These are phyloP conservation scores for Lentinula boryana DNA, from an alignment of 768 basidiomycete genomes.

Conservation along the genomic window DNA sequence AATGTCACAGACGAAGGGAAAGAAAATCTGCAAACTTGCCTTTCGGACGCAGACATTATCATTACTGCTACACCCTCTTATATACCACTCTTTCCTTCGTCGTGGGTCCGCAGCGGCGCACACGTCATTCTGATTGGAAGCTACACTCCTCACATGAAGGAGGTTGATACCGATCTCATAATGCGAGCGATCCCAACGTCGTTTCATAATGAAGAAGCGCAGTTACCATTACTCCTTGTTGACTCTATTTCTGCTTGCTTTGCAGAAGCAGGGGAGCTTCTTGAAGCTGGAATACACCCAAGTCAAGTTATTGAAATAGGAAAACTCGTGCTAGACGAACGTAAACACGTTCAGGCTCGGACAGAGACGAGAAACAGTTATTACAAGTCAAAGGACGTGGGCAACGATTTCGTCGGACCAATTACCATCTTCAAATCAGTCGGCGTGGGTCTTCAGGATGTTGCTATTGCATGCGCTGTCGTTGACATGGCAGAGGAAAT, in stretches of 20 bases:
- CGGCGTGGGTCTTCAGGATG: constrained; percentile 83
- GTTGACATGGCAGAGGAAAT: constrained; percentile 52
- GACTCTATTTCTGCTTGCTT: constrained; percentile 69
- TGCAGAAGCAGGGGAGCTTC: constrained; percentile 81
- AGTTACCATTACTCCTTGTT: constrained; percentile 46
- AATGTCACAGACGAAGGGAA: constrained; percentile 7
- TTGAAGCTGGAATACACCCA: constrained; percentile 37
- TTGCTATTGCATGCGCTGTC: constrained; percentile 69
- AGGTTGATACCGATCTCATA: constrained; percentile 59
- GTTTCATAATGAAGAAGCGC: not conserved
- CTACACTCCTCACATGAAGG: constrained; percentile 77
- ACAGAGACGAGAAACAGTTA: not conserved
- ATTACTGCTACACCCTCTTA: constrained; percentile 77
- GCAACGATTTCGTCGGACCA: constrained; percentile 25
- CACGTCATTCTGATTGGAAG: constrained; percentile 79
- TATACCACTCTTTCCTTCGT: constrained; percentile 61
- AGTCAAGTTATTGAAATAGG: constrained; percentile 63
- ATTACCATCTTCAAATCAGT: constrained; percentile 87
- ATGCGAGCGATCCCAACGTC: constrained; percentile 32
- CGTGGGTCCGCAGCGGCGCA: constrained; percentile 54
- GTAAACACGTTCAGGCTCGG: not conserved
- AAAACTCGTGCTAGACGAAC: constrained; percentile 37
- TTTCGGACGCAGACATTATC: constrained; percentile 48
- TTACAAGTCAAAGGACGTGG: not conserved
- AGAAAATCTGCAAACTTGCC: constrained; percentile 17